Evolutionary conservation across 768 basidiomycete genomes (phyloP).

Genomic region (Gloeostereum incarnatum): DNA sequence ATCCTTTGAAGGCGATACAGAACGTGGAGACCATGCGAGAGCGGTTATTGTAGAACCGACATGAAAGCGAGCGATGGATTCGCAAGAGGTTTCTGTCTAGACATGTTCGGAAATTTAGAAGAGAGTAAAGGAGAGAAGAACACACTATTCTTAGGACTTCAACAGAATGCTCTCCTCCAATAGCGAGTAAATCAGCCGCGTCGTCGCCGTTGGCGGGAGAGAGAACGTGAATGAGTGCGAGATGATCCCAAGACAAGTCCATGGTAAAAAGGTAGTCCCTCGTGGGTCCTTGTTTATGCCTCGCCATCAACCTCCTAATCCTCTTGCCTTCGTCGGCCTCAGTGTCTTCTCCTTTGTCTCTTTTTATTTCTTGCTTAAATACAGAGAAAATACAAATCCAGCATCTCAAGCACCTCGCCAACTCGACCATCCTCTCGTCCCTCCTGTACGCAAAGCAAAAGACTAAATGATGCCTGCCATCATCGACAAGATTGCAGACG

Average conservation of each 20-base stretch:
- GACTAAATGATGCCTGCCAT: constrained; percentile 25
- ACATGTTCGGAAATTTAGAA: constrained; percentile 6
- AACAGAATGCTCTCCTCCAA: constrained; percentile 67
- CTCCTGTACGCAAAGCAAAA: constrained; percentile 38
- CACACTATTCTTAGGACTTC: constrained; percentile 59
- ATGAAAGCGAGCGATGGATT: constrained; percentile 60
- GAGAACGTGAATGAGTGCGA: constrained; percentile 51
- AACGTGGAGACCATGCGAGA: constrained; percentile 67
- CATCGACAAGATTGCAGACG: constrained; percentile 30
- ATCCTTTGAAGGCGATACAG: constrained; percentile 60
- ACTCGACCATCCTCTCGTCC: constrained; percentile 57
- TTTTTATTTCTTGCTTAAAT: constrained; percentile 47
- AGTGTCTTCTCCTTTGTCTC: constrained; percentile 44
- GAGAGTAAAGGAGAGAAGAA: constrained; percentile 8
- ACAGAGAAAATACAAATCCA: constrained; percentile 47
- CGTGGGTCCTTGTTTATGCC: not conserved
- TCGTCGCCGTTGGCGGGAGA: constrained; percentile 57
- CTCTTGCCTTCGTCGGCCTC: constrained; percentile 50
- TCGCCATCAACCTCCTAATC: constrained; percentile 42
- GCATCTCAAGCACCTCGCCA: constrained; percentile 53
- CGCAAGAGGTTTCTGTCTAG: constrained; percentile 30
- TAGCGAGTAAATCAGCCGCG: constrained; percentile 58
- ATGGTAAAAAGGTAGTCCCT: constrained; percentile 26
- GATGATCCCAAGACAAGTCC: constrained; percentile 54
- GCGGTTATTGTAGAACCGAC: constrained; percentile 64